Evolutionary conservation across 139 green algal species (phyloP).

Genomic region (Tetraselmis striata): DNA sequence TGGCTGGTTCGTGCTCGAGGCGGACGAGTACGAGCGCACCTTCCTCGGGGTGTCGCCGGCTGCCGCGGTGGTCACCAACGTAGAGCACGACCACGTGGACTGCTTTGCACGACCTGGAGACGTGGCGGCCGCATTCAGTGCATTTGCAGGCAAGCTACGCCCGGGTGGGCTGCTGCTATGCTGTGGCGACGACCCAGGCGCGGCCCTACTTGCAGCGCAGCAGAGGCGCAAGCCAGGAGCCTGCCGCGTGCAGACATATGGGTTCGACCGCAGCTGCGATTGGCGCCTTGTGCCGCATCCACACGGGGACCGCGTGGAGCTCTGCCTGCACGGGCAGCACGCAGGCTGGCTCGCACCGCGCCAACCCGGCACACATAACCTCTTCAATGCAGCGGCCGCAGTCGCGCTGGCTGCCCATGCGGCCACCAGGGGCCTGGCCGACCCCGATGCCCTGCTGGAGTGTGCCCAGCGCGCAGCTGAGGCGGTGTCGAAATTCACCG

Average conservation of each 20-base stretch:
- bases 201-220: no score
- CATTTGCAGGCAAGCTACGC: neutral
- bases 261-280: neutral
- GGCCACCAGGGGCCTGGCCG: no score
- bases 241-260: neutral
- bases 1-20: constrained; percentile 4
- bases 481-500: neutral
- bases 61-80: constrained; percentile 7
- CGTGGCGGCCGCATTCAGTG: neutral
- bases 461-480: no score
- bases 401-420: neutral
- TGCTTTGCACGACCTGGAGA: neutral
- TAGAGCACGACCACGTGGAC: constrained; percentile 15
- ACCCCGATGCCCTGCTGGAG: no score
- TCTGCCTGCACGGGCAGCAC: neutral
- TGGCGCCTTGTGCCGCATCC: neutral
- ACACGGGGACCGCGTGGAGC: neutral
- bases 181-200: neutral
- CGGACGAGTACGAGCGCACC: constrained; percentile 14
- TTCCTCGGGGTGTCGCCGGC: constrained; percentile 8
- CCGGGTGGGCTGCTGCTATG: constrained; percentile 5
- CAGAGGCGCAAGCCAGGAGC: no score
- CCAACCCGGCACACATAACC: constrained; percentile 2
- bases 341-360: neutral
- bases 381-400: constrained; percentile 1